Percentiles rank a stretch among this genome's conserved stretches.
phyloP scores from a whole-genome alignment of 2,329 filamentous ascomycete genomes.

The Triangularia setosa region DNA sequence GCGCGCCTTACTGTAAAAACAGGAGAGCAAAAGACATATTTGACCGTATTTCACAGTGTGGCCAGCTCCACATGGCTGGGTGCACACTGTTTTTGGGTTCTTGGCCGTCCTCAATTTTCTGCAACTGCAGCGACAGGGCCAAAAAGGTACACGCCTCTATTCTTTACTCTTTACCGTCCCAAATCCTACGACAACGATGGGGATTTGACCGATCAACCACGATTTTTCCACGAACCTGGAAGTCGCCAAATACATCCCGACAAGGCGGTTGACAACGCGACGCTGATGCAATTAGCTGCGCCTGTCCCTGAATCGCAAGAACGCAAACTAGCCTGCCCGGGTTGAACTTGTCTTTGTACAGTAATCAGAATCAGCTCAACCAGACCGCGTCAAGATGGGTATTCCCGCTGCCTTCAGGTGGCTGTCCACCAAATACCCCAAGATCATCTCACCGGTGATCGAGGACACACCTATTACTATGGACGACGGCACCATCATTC shows the following conservation, averaged over 20 bases:
- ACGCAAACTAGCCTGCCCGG: not conserved
- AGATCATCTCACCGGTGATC: slow-evolving; percentile 88
- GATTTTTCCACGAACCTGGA: not conserved
- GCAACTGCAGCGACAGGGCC: not conserved
- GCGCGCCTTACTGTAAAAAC: not conserved
- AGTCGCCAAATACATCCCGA: not conserved
- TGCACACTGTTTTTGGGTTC: not conserved
- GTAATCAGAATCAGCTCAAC: not conserved
- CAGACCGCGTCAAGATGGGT: slow-evolving; percentile 61
- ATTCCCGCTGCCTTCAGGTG: slow-evolving; percentile 93
- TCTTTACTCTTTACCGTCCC: not conserved
- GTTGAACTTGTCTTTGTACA: not conserved
- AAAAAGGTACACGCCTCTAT: not conserved
- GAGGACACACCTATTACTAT: slow-evolving; percentile 80
- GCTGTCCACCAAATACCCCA: slow-evolving; percentile 95
- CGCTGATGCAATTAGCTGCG: not conserved
- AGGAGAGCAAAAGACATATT: not conserved
- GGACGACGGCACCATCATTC: slow-evolving; percentile 75
- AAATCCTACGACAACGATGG: not conserved
- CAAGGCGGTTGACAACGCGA: not conserved
- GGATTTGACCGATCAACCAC: not conserved
- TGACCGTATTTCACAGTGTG: not conserved
- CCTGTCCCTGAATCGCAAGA: not conserved
- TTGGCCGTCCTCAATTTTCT: not conserved
- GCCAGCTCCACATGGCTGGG: not conserved